These are phyloP conservation scores for Annona squamosa DNA, from an alignment of 164 flowering plant species.

Conservation along the genomic window DNA sequence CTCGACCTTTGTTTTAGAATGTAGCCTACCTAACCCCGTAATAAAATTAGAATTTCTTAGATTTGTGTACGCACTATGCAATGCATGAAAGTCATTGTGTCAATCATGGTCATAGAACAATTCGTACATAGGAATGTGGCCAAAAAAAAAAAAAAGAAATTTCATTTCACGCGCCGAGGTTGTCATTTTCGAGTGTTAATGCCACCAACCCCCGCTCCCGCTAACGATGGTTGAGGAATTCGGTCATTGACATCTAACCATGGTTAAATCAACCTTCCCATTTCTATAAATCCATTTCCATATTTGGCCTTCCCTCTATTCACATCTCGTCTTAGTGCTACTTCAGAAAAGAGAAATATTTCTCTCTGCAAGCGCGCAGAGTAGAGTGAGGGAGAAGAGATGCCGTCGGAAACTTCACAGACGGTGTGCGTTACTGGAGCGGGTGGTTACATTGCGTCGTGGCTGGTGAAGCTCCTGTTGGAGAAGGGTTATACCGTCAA, in stretches of 20 bases:
- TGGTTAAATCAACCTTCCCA: neutral
- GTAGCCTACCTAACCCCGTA: too few relatives aligned
- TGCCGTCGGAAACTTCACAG: conserved; percentile 33
- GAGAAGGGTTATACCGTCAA: conserved; percentile 59
- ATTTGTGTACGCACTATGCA: too few relatives aligned
- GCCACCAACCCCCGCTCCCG: neutral
- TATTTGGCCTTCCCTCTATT: neutral
- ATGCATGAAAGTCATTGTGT: too few relatives aligned
- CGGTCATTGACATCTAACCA: neutral
- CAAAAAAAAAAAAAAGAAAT: too few relatives aligned
- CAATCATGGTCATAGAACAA: too few relatives aligned
- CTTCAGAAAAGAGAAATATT: neutral
- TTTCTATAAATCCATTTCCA: neutral
- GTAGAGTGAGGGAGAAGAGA: conserved; percentile 2
- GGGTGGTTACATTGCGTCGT: conserved; percentile 81
- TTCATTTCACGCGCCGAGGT: too few relatives aligned
- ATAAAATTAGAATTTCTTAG: too few relatives aligned
- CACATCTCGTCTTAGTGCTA: neutral
- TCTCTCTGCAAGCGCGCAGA: neutral
- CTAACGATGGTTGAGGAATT: conserved; percentile 1
- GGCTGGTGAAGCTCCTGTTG: conserved; percentile 72
- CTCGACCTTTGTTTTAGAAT: too few relatives aligned
- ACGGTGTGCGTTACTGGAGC: conserved; percentile 87
- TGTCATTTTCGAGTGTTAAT: too few relatives aligned
- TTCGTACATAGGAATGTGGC: too few relatives aligned